Conservation (phyloP, 805 yeast species). For the Hanseniaspora jakobsenii region DNA sequence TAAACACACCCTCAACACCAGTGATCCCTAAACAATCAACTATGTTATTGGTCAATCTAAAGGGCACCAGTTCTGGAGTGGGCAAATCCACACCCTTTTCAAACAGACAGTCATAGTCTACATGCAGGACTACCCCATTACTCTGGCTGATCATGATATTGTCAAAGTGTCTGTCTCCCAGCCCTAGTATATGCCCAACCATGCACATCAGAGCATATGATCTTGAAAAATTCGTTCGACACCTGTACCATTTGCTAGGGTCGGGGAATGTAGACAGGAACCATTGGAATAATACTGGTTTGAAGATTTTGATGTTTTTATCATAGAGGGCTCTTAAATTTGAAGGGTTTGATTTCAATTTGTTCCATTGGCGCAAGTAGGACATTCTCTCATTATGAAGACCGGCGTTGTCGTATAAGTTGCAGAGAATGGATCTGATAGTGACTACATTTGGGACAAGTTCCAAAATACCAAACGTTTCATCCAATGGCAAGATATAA, state of each 20-base stretch:
- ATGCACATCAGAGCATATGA: slow-evolving; percentile 94
- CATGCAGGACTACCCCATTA: slow-evolving; percentile 76
- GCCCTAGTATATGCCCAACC: slow-evolving; percentile 85
- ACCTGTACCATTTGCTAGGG: slow-evolving; percentile 75
- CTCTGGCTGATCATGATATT: slow-evolving; percentile 63
- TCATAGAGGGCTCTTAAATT: slow-evolving; percentile 5
- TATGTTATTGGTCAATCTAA: slow-evolving; percentile 77
- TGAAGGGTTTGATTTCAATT: slow-evolving; percentile 18
- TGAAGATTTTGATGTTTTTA: slow-evolving; percentile 26
- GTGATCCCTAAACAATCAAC: slow-evolving; percentile 80
- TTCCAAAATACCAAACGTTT: slow-evolving; percentile 80
- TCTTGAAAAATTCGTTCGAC: slow-evolving; percentile 61
- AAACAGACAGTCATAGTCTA: slow-evolving; percentile 91
- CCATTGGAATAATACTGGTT: slow-evolving; percentile 78
- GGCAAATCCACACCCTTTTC: slow-evolving; percentile 65
- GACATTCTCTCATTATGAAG: slow-evolving; percentile 25
- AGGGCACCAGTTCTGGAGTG: slow-evolving; percentile 90
- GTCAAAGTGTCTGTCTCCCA: slow-evolving; percentile 95
- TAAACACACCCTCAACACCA: slow-evolving; percentile 81
- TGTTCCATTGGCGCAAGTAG: slow-evolving; percentile 14
- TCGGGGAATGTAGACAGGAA: slow-evolving; percentile 80
- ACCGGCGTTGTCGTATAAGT: slow-evolving; percentile 34
- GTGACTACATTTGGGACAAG: slow-evolving; percentile 73
- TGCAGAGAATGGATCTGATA: slow-evolving; percentile 46
- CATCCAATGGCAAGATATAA: slow-evolving; percentile 79